Evolutionary conservation across 441 rosid species (phyloP), one percentile per base, ranked within the genome.

Genomic region (Adansonia madagascariensis): DNA sequence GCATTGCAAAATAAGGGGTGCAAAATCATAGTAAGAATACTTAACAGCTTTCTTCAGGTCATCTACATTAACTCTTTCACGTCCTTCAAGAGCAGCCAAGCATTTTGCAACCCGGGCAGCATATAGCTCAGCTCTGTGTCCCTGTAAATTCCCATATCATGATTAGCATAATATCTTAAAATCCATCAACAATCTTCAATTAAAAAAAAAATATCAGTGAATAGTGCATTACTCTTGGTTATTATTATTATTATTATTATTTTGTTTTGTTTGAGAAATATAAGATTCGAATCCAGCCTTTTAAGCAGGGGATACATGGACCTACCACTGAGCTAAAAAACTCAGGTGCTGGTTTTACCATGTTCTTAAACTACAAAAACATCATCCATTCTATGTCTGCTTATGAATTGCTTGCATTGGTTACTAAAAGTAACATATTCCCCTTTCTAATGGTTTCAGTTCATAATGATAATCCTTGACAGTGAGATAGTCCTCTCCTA

Each of bases 81-180:
- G 91, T 69, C 98, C 99, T 87, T 96, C 99, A 61, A 94, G 41
- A 77, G 99, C 98, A 84, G 99, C 92, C 84, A 96, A 87, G 88
- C 98, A 94, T 88, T 96, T 96, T 74, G 99, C 93, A 49, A 94
- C 98, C 67, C 97, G 93, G 49, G 97, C 91, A 80, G 98, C 96
- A 91, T 92, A 96, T 39, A 94, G 82, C 84, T 96, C 98, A 60
- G 99, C 98, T 75, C 99, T 88, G 87, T 94, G 99, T 79, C 99
- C 98, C 99, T 96, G 94, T 69, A 70, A 80, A 49, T 31, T 10
- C 11, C 62, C 47, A n/a, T 31, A 9, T 5, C 49, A 31, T 53
- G 31, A 53, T 71, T 39, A 67, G 20, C 24, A 71, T 8, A 35
- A 71, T 31, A 71, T 72, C 64, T 72, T 56, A 56, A 1, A 8